phyloP scores from a whole-genome alignment of 2,329 filamentous ascomycete genomes.

The Pseudopyrenochaeta lycopersici region DNA sequence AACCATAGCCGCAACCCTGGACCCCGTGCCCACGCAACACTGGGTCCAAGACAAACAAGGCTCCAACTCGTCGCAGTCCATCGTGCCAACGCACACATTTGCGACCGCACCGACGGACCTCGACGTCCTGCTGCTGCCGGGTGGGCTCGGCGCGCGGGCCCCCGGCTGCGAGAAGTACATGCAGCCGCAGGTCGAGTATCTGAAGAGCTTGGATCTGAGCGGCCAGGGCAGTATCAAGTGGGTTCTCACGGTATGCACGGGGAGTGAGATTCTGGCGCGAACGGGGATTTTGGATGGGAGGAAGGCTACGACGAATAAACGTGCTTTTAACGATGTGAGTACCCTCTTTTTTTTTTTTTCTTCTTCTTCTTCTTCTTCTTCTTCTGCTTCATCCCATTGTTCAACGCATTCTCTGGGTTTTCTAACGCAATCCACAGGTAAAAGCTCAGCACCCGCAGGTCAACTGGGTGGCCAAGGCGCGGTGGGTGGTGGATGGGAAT shows the following conservation, averaged over 20 bases:
- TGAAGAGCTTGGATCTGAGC: constrained; percentile 55
- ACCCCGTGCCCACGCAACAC: constrained; percentile 45
- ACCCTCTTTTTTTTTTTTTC: neutral
- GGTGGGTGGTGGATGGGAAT: constrained; percentile 73
- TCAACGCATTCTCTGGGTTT: neutral
- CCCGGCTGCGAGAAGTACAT: constrained; percentile 36
- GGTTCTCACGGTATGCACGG: constrained; percentile 73
- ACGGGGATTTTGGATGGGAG: constrained; percentile 68
- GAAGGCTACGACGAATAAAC: constrained; percentile 73
- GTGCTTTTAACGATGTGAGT: constrained; percentile 55
- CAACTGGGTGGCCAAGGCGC: constrained; percentile 68
- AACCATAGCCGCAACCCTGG: constrained; percentile 44
- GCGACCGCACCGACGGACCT: constrained; percentile 58
- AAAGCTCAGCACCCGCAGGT: constrained; percentile 60
- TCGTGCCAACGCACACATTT: constrained; percentile 66
- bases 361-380: neutral
- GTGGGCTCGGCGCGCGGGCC: constrained; percentile 62
- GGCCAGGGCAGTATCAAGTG: constrained; percentile 57
- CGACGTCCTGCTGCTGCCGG: constrained; percentile 73
- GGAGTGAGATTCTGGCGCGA: constrained; percentile 65
- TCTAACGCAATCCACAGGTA: constrained; percentile 39
- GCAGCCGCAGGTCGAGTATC: constrained; percentile 55
- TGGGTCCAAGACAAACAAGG: constrained; percentile 11
- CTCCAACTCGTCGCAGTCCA: constrained; percentile 45
- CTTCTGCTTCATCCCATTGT: neutral